Evolutionary conservation across 192 early-diverging fungal species (phyloP).

Genomic region (Globomyces pollinis-pini): DNA sequence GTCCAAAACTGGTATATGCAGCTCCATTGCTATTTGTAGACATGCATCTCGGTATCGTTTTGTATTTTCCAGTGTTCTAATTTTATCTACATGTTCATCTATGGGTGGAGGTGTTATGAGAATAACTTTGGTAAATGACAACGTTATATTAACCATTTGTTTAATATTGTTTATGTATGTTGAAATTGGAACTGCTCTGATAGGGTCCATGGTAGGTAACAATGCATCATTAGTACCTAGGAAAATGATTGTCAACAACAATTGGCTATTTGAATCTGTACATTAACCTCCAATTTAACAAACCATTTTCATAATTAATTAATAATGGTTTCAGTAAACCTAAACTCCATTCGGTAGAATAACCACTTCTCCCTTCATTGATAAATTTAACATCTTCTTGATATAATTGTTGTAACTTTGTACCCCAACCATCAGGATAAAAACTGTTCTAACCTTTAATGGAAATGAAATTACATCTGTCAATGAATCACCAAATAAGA

Average conservation of each 20-base stretch:
- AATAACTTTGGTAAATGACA: background rate
- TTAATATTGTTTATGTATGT: background rate
- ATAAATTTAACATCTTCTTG: too few species aligned
- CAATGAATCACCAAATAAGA: too few species aligned
- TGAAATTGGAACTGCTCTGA: background rate
- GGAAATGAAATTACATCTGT: too few species aligned
- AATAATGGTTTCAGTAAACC: too few species aligned
- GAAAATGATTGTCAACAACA: background rate
- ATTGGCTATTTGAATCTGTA: too few species aligned
- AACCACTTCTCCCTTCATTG: too few species aligned
- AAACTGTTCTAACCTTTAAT: too few species aligned
- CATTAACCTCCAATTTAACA: too few species aligned
- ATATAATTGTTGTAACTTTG: too few species aligned
- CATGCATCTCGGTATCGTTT: background rate
- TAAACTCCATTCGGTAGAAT: background rate
- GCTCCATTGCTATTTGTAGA: background rate
- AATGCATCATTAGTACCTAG: constrained; percentile 2
- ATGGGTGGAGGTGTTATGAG: constrained; percentile 6
- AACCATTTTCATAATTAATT: too few species aligned
- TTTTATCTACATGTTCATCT: background rate
- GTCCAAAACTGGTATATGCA: background rate
- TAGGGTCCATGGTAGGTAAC: background rate
- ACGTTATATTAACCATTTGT: background rate
- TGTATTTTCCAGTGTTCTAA: background rate
- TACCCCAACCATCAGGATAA: too few species aligned